phyloP scores from a whole-genome alignment of 768 basidiomycete genomes.

The Panaeolus papilionaceus region DNA sequence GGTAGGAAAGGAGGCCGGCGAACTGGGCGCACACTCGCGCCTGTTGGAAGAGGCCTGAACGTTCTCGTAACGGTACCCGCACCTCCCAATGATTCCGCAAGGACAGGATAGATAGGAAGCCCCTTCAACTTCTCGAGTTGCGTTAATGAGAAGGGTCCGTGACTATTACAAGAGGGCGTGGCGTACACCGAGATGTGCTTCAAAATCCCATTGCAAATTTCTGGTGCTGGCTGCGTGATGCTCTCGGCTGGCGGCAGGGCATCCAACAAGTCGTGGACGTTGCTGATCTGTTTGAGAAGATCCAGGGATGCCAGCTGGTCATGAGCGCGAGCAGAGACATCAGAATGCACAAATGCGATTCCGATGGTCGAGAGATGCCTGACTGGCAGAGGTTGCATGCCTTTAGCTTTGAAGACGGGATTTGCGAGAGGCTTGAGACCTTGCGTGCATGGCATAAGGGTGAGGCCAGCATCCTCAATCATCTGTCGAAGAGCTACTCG shows the following conservation, averaged over 20 bases:
- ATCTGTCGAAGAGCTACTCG: slow-evolving; percentile 30
- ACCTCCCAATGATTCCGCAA: slow-evolving; percentile 18
- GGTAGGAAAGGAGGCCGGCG: slow-evolving; percentile 32
- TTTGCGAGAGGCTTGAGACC: slow-evolving; percentile 33
- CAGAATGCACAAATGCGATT: slow-evolving; percentile 40
- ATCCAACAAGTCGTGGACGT: slow-evolving; percentile 41
- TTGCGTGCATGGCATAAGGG: slow-evolving; percentile 40
- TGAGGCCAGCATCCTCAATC: slow-evolving; percentile 18
- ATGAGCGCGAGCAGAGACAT: slow-evolving; percentile 28
- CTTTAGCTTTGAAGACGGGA: slow-evolving; percentile 35
- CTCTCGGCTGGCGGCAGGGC: slow-evolving; percentile 22
- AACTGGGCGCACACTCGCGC: slow-evolving; percentile 17
- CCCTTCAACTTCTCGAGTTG: slow-evolving; percentile 23
- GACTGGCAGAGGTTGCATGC: slow-evolving; percentile 29
- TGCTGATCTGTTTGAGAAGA: slow-evolving; percentile 28
- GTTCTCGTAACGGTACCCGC: slow-evolving; percentile 7
- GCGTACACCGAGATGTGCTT: slow-evolving; percentile 22
- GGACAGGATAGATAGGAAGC: slow-evolving; percentile 38
- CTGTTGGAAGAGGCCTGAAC: slow-evolving; percentile 21
- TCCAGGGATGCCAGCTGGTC: slow-evolving; percentile 26
- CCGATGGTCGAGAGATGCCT: slow-evolving; percentile 34
- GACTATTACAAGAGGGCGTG: slow-evolving; percentile 1
- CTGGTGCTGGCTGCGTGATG: slow-evolving; percentile 7
- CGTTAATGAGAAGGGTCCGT: slow-evolving; percentile 19
- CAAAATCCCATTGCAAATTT: slow-evolving; percentile 20